Conservation (phyloP, 1,284 basidiomycete genomes). For the Cystobasidium sp. region DNA sequence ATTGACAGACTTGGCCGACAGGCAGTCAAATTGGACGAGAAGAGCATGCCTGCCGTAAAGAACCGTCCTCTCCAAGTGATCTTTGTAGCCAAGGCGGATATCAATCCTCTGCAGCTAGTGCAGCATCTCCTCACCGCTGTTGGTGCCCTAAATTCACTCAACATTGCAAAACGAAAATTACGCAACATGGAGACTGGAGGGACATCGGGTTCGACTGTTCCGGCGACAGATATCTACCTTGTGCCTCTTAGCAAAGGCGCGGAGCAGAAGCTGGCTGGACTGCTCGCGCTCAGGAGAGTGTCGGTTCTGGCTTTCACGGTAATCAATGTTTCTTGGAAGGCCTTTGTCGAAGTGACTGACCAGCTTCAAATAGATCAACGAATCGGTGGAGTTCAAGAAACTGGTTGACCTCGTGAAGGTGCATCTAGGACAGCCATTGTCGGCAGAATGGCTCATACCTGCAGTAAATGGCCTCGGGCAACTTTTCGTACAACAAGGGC, state of each 20-base stretch:
- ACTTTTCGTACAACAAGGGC: background rate
- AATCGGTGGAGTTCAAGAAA: constrained; percentile 36
- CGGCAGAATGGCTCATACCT: constrained; percentile 53
- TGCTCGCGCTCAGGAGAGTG: constrained; percentile 69
- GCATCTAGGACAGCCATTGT: constrained; percentile 44
- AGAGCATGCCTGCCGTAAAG: constrained; percentile 41
- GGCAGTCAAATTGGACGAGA: background rate
- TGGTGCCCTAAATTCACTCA: constrained; percentile 69
- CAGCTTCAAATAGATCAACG: background rate
- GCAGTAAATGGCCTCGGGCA: constrained; percentile 8
- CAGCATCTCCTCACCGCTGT: constrained; percentile 74
- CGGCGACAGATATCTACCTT: constrained; percentile 61
- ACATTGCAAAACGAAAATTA: constrained; percentile 49
- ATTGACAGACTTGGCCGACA: background rate
- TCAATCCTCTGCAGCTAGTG: constrained; percentile 71
- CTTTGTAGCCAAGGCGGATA: constrained; percentile 71
- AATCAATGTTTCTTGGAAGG: constrained; percentile 49
- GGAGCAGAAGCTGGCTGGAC: constrained; percentile 68
- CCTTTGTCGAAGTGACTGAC: background rate
- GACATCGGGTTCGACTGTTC: background rate
- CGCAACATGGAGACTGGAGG: background rate
- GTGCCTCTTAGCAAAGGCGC: constrained; percentile 72
- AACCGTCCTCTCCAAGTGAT: constrained; percentile 60
- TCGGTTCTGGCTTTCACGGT: constrained; percentile 71
- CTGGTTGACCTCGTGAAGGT: constrained; percentile 41